Conservation (phyloP, 2,329 filamentous ascomycete species). For the Aspergillus latus region DNA sequence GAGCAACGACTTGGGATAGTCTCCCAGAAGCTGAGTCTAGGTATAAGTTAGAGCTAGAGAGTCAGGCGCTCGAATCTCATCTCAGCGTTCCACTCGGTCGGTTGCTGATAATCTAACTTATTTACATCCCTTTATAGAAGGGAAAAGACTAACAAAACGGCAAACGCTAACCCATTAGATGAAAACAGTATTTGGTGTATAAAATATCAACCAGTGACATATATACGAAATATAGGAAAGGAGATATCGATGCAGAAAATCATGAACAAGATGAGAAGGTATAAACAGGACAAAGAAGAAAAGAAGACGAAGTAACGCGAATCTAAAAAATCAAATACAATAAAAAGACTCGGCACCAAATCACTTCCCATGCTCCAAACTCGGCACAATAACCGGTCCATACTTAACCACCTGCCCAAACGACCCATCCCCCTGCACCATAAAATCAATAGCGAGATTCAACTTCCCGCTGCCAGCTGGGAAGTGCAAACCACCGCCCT, state of each 20-base stretch:
- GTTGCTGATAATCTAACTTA: background rate
- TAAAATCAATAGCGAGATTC: constrained; percentile 91
- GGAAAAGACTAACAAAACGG: background rate
- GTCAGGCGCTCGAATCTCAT: background rate
- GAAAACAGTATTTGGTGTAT: background rate
- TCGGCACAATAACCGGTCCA: constrained; percentile 91
- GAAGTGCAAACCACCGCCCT: constrained; percentile 23
- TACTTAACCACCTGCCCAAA: constrained; percentile 88
- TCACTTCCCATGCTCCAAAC: constrained; percentile 70
- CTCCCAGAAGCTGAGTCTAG: no score
- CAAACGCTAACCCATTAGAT: background rate
- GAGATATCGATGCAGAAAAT: background rate
- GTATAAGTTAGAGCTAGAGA: background rate
- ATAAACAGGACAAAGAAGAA: background rate
- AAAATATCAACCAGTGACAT: constrained; percentile 1
- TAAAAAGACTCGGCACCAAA: constrained; percentile 8
- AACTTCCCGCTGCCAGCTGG: constrained; percentile 53
- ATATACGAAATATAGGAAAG: background rate
- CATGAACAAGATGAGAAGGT: background rate
- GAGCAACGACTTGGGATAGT: no score
- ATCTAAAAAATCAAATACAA: background rate
- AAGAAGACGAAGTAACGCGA: background rate
- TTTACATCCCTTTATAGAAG: background rate
- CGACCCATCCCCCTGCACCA: constrained; percentile 87
- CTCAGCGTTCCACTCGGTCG: background rate